Conservation (phyloP, 306 rosid genomes). For the Datisca glomerata region DNA sequence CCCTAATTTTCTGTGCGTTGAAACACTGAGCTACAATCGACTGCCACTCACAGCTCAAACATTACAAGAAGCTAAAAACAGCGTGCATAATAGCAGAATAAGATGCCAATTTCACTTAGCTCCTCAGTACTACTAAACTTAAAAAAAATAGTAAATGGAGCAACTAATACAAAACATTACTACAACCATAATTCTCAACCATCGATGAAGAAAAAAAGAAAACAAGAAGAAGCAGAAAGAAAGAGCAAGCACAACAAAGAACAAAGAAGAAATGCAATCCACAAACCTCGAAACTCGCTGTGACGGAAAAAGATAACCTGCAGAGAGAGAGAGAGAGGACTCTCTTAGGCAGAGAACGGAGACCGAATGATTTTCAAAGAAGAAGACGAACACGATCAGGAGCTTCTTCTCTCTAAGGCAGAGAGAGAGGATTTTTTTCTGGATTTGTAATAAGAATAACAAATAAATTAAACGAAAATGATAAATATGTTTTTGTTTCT, state of each 20-base stretch:
- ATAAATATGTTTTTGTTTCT: neutral
- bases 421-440: slow-evolving; percentile 3
- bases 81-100: too few species aligned
- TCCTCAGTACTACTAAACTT: too few species aligned
- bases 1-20: too few species aligned
- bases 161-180: too few species aligned
- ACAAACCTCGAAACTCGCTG: slow-evolving; percentile 29
- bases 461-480: neutral
- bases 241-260: neutral
- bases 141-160: too few species aligned
- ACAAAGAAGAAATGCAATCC: neutral
- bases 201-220: neutral
- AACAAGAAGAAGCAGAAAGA: neutral
- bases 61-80: too few species aligned
- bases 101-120: too few species aligned
- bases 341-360: slow-evolving; percentile 3
- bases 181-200: too few species aligned
- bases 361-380: slow-evolving; percentile 13
- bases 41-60: too few species aligned
- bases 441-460: neutral
- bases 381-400: slow-evolving; percentile 21
- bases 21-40: too few species aligned
- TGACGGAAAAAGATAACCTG: neutral
- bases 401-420: slow-evolving; percentile 13
- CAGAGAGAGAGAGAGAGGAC: slow-evolving; percentile 4